Percentiles rank a stretch among this genome's conserved stretches.
Conservation (phyloP, 345 rosid genomes). For the Eutrema heterophyllum region DNA sequence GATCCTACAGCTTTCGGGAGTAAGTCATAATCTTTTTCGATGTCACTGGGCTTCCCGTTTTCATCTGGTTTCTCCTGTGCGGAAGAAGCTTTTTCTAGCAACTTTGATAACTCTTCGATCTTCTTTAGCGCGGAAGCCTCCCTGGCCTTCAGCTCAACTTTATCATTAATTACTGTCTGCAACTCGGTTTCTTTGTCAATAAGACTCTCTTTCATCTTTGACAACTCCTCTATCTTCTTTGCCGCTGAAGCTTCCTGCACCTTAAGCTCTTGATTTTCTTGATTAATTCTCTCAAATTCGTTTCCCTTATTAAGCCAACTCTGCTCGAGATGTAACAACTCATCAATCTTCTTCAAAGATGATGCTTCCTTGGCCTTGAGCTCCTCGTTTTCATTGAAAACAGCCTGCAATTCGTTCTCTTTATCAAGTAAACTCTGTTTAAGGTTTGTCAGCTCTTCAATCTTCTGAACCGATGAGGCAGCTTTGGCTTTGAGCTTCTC, state of each 20-base stretch:
- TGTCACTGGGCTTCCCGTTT: slow-evolving; percentile 24
- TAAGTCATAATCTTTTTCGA: slow-evolving; percentile 69
- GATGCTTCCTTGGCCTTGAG: slow-evolving; percentile 36
- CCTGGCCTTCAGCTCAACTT: slow-evolving; percentile 28
- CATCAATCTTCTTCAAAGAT: slow-evolving; percentile 24
- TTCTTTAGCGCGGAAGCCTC: slow-evolving; percentile 56
- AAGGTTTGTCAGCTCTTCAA: slow-evolving; percentile 55
- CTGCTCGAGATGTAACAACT: slow-evolving; percentile 26
- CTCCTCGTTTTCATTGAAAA: slow-evolving; percentile 59
- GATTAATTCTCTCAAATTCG: background rate
- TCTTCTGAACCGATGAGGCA: slow-evolving; percentile 44
- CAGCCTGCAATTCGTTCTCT: slow-evolving; percentile 22
- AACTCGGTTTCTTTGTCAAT: slow-evolving; percentile 74
- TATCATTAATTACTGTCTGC: slow-evolving; percentile 26
- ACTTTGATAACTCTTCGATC: slow-evolving; percentile 19
- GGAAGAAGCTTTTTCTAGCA: slow-evolving; percentile 19
- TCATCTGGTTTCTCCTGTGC: slow-evolving; percentile 33
- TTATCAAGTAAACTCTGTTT: slow-evolving; percentile 23
- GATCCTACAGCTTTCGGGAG: slow-evolving; percentile 70
- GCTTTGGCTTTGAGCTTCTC: slow-evolving; percentile 23
- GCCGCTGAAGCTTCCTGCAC: slow-evolving; percentile 10
- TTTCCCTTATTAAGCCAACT: slow-evolving; percentile 16
- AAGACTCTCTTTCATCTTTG: slow-evolving; percentile 50
- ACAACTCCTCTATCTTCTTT: slow-evolving; percentile 30
- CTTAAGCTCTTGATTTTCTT: slow-evolving; percentile 23